These are phyloP conservation scores for Fusarium nodosum DNA, from an alignment of 2,329 filamentous ascomycete species.

Conservation along the genomic window DNA sequence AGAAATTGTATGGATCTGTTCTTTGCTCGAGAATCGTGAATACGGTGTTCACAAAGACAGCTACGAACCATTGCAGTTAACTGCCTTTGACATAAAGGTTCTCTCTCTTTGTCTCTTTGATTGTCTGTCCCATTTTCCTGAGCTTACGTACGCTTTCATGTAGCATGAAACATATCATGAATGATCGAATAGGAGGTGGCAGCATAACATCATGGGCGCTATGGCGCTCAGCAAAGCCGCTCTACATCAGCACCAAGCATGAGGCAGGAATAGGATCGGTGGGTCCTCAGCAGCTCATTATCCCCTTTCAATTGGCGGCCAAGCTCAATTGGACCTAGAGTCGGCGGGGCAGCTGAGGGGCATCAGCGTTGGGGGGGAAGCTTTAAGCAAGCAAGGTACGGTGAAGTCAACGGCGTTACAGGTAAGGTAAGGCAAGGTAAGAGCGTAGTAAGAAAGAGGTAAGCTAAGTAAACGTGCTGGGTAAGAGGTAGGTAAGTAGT, in stretches of 20 bases:
- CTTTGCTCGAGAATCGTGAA: slow-evolving; percentile 2
- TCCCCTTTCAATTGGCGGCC: slow-evolving; percentile 33
- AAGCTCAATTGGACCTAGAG: slow-evolving; percentile 37
- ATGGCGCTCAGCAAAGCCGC: slow-evolving; percentile 15
- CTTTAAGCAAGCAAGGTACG: slow-evolving; percentile 43
- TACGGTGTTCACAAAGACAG: not conserved
- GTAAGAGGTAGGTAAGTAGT: not conserved
- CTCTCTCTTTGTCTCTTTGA: no score
- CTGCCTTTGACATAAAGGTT: not conserved
- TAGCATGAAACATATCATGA: slow-evolving; percentile 15
- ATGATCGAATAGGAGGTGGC: slow-evolving; percentile 44
- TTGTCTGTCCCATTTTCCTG: slow-evolving; percentile 1
- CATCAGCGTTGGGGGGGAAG: slow-evolving; percentile 43
- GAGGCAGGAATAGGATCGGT: slow-evolving; percentile 37
- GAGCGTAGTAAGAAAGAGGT: slow-evolving; percentile 25
- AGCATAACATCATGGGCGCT: slow-evolving; percentile 43
- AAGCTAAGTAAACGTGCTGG: slow-evolving; percentile 24
- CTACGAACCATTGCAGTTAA: slow-evolving; percentile 12
- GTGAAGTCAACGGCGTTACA: slow-evolving; percentile 37
- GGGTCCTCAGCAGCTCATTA: slow-evolving; percentile 22
- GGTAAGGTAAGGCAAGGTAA: slow-evolving; percentile 23
- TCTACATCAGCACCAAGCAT: slow-evolving; percentile 40
- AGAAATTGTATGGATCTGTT: slow-evolving; percentile 15
- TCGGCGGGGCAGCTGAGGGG: slow-evolving; percentile 51
- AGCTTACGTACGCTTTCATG: slow-evolving; percentile 31